Conservation (phyloP, 441 rosid genomes). For the Macaranga tanarius region DNA sequence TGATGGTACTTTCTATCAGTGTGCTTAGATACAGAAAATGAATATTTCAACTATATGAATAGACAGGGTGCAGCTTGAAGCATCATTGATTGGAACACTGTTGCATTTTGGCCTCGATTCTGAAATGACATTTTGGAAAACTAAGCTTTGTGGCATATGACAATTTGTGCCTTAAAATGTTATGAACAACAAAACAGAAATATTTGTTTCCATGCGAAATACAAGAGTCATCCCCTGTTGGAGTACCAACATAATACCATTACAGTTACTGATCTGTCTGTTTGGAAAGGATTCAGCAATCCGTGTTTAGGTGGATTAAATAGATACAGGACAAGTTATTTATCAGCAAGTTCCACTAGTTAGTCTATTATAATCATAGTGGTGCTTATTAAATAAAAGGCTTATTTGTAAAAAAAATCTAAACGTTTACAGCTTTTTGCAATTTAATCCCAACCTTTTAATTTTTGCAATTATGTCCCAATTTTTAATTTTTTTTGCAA, state of each 20-base stretch:
- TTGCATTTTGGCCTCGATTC: not conserved
- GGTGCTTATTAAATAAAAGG: too few species aligned
- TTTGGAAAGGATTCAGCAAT: not conserved
- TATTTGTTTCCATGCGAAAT: not conserved
- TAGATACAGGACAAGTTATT: not conserved
- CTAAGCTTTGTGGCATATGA: not conserved
- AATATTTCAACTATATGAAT: not conserved
- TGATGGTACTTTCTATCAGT: not conserved
- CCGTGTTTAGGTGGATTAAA: not conserved
- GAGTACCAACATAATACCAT: not conserved
- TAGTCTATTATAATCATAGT: not conserved
- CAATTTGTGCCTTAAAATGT: not conserved
- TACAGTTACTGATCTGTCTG: not conserved
- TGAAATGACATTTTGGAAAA: not conserved
- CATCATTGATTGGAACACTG: not conserved
- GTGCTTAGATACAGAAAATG: not conserved
- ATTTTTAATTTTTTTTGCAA: too few species aligned
- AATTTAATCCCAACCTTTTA: too few species aligned
- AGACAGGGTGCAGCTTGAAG: not conserved
- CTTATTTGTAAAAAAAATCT: too few species aligned
- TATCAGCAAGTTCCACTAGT: not conserved
- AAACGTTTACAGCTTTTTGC: too few species aligned
- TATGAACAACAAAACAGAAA: not conserved
- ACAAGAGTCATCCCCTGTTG: not conserved
- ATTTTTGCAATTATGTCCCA: too few species aligned